Percentiles rank a stretch among this genome's conserved stretches.
Conservation (phyloP, 2,329 filamentous ascomycete genomes). For the Arachnopeziza araneosa region DNA sequence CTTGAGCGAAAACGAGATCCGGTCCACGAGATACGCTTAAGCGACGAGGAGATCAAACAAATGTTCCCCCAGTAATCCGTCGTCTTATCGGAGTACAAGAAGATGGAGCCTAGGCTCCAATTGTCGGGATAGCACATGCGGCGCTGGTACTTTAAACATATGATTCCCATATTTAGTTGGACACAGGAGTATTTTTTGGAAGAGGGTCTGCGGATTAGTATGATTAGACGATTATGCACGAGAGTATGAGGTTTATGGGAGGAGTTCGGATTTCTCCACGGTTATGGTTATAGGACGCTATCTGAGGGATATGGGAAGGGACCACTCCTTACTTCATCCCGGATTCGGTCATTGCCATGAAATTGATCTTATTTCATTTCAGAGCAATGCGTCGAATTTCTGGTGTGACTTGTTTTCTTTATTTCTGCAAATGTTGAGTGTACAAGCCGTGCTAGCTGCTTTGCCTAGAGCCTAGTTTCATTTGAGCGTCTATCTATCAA, state of each 20-base stretch:
- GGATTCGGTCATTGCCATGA: conserved; percentile 12
- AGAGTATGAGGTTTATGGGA: conserved; percentile 6
- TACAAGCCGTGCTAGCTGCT: neutral
- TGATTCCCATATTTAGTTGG: conserved; percentile 22
- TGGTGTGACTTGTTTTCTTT: neutral
- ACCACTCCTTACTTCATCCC: conserved; percentile 15
- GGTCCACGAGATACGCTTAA: conserved; percentile 71
- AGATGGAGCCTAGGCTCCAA: conserved; percentile 12
- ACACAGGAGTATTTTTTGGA: conserved; percentile 24
- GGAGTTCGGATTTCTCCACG: conserved; percentile 21
- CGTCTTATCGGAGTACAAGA: conserved; percentile 15
- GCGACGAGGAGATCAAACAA: conserved; percentile 66
- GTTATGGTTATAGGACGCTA: neutral
- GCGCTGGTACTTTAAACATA: conserved; percentile 26
- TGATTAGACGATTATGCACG: conserved; percentile 15
- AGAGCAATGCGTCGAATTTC: conserved; percentile 8
- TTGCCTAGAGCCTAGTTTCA: neutral
- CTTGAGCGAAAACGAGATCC: conserved; percentile 72
- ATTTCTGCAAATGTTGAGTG: neutral
- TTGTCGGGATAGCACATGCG: conserved; percentile 19
- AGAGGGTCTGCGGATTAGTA: conserved; percentile 1
- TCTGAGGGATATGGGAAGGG: conserved; percentile 8
- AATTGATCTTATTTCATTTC: conserved; percentile 12
- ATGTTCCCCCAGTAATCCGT: conserved; percentile 56
- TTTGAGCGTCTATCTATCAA: neutral